Base-by-base conservation (phyloP, 352 stramenopile genomes). In the Globisporangium lucens region DNA sequence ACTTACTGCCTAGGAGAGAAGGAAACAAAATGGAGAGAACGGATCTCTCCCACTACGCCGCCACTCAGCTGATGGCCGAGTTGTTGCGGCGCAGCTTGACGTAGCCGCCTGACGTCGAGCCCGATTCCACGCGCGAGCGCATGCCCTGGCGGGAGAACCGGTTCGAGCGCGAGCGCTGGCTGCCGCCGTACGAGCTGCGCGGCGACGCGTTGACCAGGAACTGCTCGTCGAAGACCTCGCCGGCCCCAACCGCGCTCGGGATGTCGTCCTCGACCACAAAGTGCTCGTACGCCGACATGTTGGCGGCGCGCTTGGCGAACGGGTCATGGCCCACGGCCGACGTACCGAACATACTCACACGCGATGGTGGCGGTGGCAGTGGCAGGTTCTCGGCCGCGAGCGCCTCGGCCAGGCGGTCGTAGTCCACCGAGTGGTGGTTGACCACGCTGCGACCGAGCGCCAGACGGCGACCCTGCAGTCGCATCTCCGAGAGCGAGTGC, bases 321-420 rank as follows among this genome's bases (percentile, higher is more conserved):
- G 79, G 80, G 53, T 90, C 82, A 61, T 82, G 78, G 0, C 73
- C 74, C 13, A 75, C 77, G 4, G 73, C 75, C 12, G 77, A 85
- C 15, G 77, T 85, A 65, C 82, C 82, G 51, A 88, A 89, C 80
- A 90, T 89, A 20, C 78, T 83, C 67, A 90, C 82, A 67, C 82
- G 82, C 58, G 75, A 75, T n/a, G 82, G 82, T 2, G 82, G 77
- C 9, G 77, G 77, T 13, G 77, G 77, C 73, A 85, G 69, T 17
- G 77, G 77, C 6, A 83, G 63, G 56, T 83, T 80, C 58, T 80
- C 75, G 41, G 74, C 68, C 2, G 67, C 72, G 24, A 86, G 56
- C 41, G 71, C 61, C 30, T 84, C 74, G 0, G 75, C 76, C 0
- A 86, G 70, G 24, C 74, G 61, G 59, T 86, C 78, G 69, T 86